These are phyloP conservation scores for Solidago caesia DNA, from an alignment of 129 eudicot species.

Conservation along the genomic window DNA sequence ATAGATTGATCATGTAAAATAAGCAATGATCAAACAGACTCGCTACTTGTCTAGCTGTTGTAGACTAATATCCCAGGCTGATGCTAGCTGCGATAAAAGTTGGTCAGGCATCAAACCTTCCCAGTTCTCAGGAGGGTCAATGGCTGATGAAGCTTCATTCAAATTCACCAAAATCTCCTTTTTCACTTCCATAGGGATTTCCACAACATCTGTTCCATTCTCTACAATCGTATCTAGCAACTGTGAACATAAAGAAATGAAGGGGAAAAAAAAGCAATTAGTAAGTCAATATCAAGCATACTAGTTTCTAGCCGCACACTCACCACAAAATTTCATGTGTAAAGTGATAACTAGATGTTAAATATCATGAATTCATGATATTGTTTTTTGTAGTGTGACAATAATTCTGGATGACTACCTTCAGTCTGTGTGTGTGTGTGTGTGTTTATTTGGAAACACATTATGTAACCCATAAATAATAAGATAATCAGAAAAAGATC, in stretches of 20 bases:
- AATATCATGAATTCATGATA: too few relatives aligned
- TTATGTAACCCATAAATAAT: too few relatives aligned
- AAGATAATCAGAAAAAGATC: too few relatives aligned
- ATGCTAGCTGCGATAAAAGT: constrained; percentile 68
- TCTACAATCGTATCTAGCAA: constrained; percentile 55
- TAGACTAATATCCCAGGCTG: constrained; percentile 72
- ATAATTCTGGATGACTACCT: too few relatives aligned
- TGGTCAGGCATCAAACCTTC: constrained; percentile 80
- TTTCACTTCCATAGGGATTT: constrained; percentile 58
- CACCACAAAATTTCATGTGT: too few relatives aligned
- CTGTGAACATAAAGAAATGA: constrained; percentile 39
- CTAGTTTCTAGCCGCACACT: too few relatives aligned
- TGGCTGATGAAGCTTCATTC: constrained; percentile 57
- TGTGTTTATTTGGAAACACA: too few relatives aligned
- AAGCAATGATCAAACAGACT: neutral
- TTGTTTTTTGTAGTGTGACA: too few relatives aligned
- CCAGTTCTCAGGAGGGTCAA: constrained; percentile 79
- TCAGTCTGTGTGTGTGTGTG: too few relatives aligned
- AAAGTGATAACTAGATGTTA: too few relatives aligned
- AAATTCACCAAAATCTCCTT: constrained; percentile 65
- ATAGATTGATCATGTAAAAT: neutral
- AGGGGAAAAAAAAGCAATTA: too few relatives aligned
- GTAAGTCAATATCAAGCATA: too few relatives aligned
- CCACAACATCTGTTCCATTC: constrained; percentile 59
- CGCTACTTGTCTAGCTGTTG: constrained; percentile 52